Evolutionary conservation across 2,329 filamentous ascomycete genomes (phyloP), one percentile per base, ranked within the genome.

Genomic region (Botrytis fabae): DNA sequence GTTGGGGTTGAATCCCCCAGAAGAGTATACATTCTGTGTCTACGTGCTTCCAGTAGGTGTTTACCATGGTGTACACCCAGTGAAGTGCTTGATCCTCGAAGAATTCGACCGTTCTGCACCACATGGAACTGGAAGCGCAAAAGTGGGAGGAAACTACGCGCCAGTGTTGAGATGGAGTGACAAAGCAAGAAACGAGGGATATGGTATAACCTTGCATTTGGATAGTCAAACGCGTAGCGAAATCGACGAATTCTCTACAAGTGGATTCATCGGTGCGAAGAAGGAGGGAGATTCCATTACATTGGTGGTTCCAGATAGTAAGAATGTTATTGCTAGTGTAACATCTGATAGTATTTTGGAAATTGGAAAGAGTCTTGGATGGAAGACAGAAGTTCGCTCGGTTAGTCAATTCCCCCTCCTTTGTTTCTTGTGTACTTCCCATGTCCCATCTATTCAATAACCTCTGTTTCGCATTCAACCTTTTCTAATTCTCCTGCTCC

Each of bases 161-260:
- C 95, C 95, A 4, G 95, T 98, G 8, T 83, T 98, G 79, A 87
- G 92, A 72, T 94, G 93, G 87, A 97, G 93, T 80, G 94, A 97
- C 78, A 91, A 88, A 80, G 95, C 96, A 1, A 86, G 91, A 73
- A 84, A 86, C 28, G 88, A 93, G 74, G 95, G 95, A 46, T 98
- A 89, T 80, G 95, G 93, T n/a, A 98, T 98, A 80, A 98, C 95
- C 2, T 86, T 98, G 79, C 95, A 98, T 82, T 85, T 98, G 71
- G 96, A 98, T 83, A 96, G 93, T 81, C 90, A 91, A 80, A 93
- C 89, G 16, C 89, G 95, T 78, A 91, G 89, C 74, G 94, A 97
- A 81, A 89, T 99, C 75, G 95, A 99, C 80, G 95, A 99, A 86
- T 99, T 98, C 81, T 96, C 92, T 77, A 98, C 96, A 0, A 95